Percentiles rank a stretch among this genome's conserved stretches.
phyloP scores from a whole-genome alignment of 169 alveolate genomes.

The Miamiensis avidus region DNA sequence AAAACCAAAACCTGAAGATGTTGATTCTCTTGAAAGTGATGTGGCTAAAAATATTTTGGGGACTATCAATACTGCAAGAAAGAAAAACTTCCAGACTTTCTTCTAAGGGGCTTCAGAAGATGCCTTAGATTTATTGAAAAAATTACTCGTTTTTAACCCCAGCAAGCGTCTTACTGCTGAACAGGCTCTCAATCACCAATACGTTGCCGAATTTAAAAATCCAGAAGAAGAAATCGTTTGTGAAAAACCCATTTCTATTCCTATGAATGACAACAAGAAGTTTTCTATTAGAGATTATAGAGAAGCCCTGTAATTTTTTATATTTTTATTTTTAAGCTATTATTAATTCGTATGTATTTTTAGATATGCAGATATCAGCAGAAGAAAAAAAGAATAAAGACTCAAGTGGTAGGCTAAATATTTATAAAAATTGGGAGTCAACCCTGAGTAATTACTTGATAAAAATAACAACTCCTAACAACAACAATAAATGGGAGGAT shows the following conservation, averaged over 20 bases:
- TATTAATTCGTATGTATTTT: too few species aligned
- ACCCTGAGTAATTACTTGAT: neutral
- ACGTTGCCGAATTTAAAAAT: slow-evolving; percentile 89
- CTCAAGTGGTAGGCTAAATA: slow-evolving; percentile 48
- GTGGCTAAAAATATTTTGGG: slow-evolving; percentile 54
- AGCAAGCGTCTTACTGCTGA: slow-evolving; percentile 92
- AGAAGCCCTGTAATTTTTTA: slow-evolving; percentile 80
- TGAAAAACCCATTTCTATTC: slow-evolving; percentile 76
- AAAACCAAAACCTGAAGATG: slow-evolving; percentile 67
- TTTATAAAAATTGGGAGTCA: slow-evolving; percentile 39
- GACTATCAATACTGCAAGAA: slow-evolving; percentile 44
- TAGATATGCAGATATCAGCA: slow-evolving; percentile 36
- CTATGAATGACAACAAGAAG: slow-evolving; percentile 86
- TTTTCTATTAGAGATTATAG: slow-evolving; percentile 87
- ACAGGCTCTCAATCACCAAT: slow-evolving; percentile 94
- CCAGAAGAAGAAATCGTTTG: slow-evolving; percentile 93
- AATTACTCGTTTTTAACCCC: slow-evolving; percentile 93
- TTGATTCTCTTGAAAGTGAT: slow-evolving; percentile 60
- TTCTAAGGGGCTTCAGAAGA: slow-evolving; percentile 84
- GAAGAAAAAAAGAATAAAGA: slow-evolving; percentile 44
- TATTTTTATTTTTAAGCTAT: slow-evolving; percentile 53
- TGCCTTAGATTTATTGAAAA: slow-evolving; percentile 92
- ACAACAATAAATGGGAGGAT: too few species aligned
- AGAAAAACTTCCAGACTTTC: slow-evolving; percentile 38
- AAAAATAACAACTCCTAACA: neutral